A percentile compares a stretch with the other conserved stretches of the same genome.
These are phyloP conservation scores for Colletotrichum orchidophilum DNA, from an alignment of 2,329 filamentous ascomycete genomes.

Conservation along the genomic window DNA sequence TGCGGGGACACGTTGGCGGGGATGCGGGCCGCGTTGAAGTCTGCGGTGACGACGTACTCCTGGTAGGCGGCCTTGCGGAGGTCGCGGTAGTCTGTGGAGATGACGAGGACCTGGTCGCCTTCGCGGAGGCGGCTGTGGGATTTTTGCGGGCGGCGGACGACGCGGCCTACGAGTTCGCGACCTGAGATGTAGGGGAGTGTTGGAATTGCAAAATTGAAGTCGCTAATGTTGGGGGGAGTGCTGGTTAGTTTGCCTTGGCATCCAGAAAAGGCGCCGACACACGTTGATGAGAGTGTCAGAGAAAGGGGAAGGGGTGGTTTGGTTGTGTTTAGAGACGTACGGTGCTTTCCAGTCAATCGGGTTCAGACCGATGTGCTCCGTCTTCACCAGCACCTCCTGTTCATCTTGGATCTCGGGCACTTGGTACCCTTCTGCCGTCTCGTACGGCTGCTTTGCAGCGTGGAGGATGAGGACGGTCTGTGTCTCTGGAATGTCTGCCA, in stretches of 20 bases:
- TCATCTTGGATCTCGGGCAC: slow-evolving; percentile 51
- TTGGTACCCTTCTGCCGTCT: slow-evolving; percentile 52
- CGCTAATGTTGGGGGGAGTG: slow-evolving; percentile 51
- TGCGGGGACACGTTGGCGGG: slow-evolving; percentile 62
- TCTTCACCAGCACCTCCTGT: slow-evolving; percentile 69
- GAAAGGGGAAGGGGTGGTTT: no score
- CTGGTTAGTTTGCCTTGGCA: no score
- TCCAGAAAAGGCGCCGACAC: no score
- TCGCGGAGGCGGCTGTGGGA: slow-evolving; percentile 53
- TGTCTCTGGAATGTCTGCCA: slow-evolving; percentile 33
- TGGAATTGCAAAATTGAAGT: slow-evolving; percentile 77
- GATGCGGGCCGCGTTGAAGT: slow-evolving; percentile 72
- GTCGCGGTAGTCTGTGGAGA: slow-evolving; percentile 80
- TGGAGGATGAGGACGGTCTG: slow-evolving; percentile 62
- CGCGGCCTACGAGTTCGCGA: slow-evolving; percentile 73
- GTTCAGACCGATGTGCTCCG: slow-evolving; percentile 74
- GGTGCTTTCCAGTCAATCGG: slow-evolving; percentile 82
- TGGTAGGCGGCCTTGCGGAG: slow-evolving; percentile 77
- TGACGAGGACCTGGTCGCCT: slow-evolving; percentile 70
- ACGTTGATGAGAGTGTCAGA: not conserved
- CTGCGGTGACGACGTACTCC: slow-evolving; percentile 71
- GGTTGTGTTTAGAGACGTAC: slow-evolving; percentile 62
- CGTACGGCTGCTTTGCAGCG: slow-evolving; percentile 59
- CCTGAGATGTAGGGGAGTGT: slow-evolving; percentile 74
- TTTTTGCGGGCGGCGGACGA: slow-evolving; percentile 50